Base-by-base conservation (phyloP, 2,329 filamentous ascomycete species). In the Didymella pomorum region DNA sequence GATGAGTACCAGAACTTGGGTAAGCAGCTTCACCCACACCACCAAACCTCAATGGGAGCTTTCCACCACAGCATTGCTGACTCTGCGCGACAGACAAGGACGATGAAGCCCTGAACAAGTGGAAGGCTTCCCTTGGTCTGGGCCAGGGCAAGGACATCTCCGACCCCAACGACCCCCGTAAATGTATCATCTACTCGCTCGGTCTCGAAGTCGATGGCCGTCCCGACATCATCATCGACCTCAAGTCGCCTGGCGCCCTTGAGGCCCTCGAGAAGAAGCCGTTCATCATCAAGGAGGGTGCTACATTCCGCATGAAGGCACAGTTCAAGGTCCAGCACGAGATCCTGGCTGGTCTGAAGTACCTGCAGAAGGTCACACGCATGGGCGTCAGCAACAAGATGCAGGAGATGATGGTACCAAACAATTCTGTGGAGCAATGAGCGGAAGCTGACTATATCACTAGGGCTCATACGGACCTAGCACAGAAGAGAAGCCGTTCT, bases 281-380 rank as follows among this genome's bases (percentile, higher is more conserved):
- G 14, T 99, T 99, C 83, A 94, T 87, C 75, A 97, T 99, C 83
- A 99, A 98, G 85, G 95, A 98, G 80, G 93, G 92, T 54, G 87
- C 90, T 69, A 90, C 87, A 70, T 99, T 98, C 83, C 92, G 90
- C 79, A 98, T 98, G 91, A 93, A 91, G 77, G 93, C 90, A 58
- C 87, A 87, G 62, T 99, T 98, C 85, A 90, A 93, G 81, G 95
- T 99, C 44, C 93, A 99, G 83, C 93, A 97, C 78, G 91, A 98
- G 80, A 94, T 99, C 67, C 86, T 98, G 54, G 95, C 91, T 70
- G 95, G 95, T 44, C 81, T 99, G 75, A 96, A 97, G 82, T 99
- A 98, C 79, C 86, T 99, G 57, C 95, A 99, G 81, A 86, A 93
- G 39, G 91, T 97, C 63, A 96, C 95, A 85, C 86, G 93, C 70